phyloP scores from a whole-genome alignment of 73 alveolate species.

The Symbiodinium natans region DNA sequence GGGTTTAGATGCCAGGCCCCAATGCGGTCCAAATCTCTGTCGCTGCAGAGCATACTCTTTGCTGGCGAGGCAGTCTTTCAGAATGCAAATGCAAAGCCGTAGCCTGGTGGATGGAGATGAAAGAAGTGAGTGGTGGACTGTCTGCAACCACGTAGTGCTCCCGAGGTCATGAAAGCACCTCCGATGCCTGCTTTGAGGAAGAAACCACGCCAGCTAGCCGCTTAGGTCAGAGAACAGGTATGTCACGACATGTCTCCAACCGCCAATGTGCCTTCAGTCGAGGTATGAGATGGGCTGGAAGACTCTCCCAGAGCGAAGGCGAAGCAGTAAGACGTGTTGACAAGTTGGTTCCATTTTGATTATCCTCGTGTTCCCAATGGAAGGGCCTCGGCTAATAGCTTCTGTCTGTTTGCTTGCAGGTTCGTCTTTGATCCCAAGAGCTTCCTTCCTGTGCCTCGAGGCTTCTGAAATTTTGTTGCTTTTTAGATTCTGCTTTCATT shows the following conservation, averaged over 20 bases:
- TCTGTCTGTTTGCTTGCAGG: neutral
- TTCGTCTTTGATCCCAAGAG: constrained; percentile 84
- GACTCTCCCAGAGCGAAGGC: constrained; percentile 84
- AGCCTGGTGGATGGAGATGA: neutral
- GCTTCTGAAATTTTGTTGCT: neutral
- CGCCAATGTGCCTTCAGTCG: too few species aligned
- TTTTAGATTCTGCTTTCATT: neutral
- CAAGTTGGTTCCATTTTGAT: too few species aligned
- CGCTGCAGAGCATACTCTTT: constrained; percentile 70
- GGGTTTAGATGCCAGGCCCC: constrained; percentile 40
- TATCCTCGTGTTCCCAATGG: neutral
- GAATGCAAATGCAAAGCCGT: too few species aligned
- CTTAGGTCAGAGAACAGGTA: neutral
- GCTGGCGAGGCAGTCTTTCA: constrained; percentile 41
- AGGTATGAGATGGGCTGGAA: constrained; percentile 93
- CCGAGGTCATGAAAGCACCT: constrained; percentile 6
- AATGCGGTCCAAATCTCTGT: constrained; percentile 50
- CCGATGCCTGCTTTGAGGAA: neutral
- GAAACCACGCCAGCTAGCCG: neutral
- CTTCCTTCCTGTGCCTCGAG: constrained; percentile 84
- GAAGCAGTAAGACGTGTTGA: neutral
- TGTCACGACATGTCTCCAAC: too few species aligned
- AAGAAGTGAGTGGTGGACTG: too few species aligned
- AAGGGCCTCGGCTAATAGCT: neutral
- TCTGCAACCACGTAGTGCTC: too few species aligned